phyloP scores from a whole-genome alignment of 108 stramenopile species.

The Discostella stelligeroides region DNA sequence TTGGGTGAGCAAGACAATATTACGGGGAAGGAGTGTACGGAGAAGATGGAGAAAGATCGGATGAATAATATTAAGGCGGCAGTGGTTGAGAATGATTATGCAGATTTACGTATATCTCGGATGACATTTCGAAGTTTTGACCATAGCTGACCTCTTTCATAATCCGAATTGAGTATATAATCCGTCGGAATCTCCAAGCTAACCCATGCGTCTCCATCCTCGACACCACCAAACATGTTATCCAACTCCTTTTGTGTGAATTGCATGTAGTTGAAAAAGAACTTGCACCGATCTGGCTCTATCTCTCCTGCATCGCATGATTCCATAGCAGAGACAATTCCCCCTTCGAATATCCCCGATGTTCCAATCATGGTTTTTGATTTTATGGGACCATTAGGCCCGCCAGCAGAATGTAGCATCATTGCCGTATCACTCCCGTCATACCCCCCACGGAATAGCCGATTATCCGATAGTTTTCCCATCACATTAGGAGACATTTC shows the following conservation, averaged over 20 bases:
- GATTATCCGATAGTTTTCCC: constrained; percentile 52
- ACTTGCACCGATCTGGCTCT: constrained; percentile 64
- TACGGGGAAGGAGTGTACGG: background rate
- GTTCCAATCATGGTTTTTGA: constrained; percentile 66
- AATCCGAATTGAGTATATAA: constrained; percentile 61
- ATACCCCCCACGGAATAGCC: constrained; percentile 76
- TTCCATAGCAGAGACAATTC: constrained; percentile 57
- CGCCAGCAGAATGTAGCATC: constrained; percentile 69
- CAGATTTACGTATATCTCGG: constrained; percentile 15
- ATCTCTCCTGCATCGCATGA: constrained; percentile 43
- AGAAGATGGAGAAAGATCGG: constrained; percentile 37
- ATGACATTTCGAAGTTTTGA: constrained; percentile 61
- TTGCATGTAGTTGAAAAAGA: constrained; percentile 83
- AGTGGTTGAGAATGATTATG: background rate
- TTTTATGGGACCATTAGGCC: constrained; percentile 40
- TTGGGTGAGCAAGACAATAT: too few species aligned
- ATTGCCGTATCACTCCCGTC: constrained; percentile 62
- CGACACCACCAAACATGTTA: constrained; percentile 58
- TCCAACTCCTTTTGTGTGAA: constrained; percentile 79
- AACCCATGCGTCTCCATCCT: constrained; percentile 73
- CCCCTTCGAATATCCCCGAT: constrained; percentile 78
- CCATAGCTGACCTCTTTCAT: constrained; percentile 76
- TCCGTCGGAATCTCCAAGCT: constrained; percentile 79
- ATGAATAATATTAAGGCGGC: background rate
- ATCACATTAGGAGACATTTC: constrained; percentile 69